phyloP scores from a whole-genome alignment of 2,329 filamentous ascomycete genomes.

The Lachnellula arida region DNA sequence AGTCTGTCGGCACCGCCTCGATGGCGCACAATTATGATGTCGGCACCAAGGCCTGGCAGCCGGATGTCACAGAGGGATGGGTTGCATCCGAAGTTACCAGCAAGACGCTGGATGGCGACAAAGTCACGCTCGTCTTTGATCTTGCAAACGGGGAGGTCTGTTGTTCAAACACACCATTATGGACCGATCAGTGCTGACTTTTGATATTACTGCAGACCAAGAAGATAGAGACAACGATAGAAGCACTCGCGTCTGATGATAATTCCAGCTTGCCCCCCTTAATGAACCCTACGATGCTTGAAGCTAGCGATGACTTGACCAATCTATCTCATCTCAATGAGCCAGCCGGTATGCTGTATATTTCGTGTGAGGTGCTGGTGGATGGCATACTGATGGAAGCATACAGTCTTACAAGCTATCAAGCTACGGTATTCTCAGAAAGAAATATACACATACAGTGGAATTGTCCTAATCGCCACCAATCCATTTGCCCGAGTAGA shows the following conservation, averaged over 20 bases:
- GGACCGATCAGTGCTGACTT: slow-evolving; percentile 25
- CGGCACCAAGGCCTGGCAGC: slow-evolving; percentile 97
- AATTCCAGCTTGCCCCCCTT: slow-evolving; percentile 79
- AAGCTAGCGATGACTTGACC: slow-evolving; percentile 96
- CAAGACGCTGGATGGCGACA: slow-evolving; percentile 78
- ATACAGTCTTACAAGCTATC: slow-evolving; percentile 88
- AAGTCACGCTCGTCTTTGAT: slow-evolving; percentile 81
- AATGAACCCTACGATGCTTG: slow-evolving; percentile 97
- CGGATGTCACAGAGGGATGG: slow-evolving; percentile 93
- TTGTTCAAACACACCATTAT: slow-evolving; percentile 3
- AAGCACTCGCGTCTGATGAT: slow-evolving; percentile 71
- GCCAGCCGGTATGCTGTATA: slow-evolving; percentile 69
- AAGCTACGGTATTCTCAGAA: slow-evolving; percentile 95
- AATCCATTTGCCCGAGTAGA: slow-evolving; percentile 98
- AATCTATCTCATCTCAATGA: slow-evolving; percentile 98
- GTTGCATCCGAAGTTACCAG: slow-evolving; percentile 89
- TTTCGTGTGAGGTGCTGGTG: background rate
- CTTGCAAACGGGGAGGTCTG: slow-evolving; percentile 89
- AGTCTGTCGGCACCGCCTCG: slow-evolving; percentile 21
- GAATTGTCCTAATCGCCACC: slow-evolving; percentile 96
- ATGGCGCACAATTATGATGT: slow-evolving; percentile 97
- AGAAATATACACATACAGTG: slow-evolving; percentile 99
- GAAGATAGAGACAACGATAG: slow-evolving; percentile 69
- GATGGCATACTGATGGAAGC: slow-evolving; percentile 14
- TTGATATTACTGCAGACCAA: slow-evolving; percentile 54